A percentile compares a stretch with the other conserved stretches of the same genome.
Evolutionary conservation across 805 yeast genomes (phyloP).

Genomic region (Starmerella powellii): DNA sequence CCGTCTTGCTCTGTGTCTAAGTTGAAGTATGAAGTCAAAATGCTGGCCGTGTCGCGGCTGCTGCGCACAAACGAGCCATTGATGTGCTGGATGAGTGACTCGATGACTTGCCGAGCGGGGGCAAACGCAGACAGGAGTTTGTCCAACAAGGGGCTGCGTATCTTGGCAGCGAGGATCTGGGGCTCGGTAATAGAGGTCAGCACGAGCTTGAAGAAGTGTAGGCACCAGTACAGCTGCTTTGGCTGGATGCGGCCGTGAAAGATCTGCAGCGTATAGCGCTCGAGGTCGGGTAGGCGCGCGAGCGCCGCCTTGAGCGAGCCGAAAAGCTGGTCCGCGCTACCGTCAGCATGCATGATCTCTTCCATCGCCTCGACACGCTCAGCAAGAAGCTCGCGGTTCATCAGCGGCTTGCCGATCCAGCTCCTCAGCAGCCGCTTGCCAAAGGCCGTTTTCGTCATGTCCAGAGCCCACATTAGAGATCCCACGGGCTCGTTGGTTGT

Average conservation of each 20-base stretch:
- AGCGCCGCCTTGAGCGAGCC: constrained; percentile 27
- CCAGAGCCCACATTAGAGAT: constrained; percentile 64
- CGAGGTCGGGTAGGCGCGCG: constrained; percentile 42
- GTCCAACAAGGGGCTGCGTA: constrained; percentile 31
- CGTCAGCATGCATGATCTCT: constrained; percentile 29
- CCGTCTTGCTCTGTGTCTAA: constrained; percentile 11
- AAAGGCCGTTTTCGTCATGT: constrained; percentile 66
- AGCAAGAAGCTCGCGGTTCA: constrained; percentile 41
- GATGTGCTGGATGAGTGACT: constrained; percentile 22
- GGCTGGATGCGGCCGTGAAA: constrained; percentile 49
- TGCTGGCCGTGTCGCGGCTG: not conserved
- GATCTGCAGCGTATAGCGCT: constrained; percentile 43
- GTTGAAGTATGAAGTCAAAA: constrained; percentile 4
- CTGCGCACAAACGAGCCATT: constrained; percentile 15
- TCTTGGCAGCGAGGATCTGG: constrained; percentile 23
- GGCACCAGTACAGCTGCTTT: constrained; percentile 45
- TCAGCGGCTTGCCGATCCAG: constrained; percentile 70
- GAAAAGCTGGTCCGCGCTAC: constrained; percentile 17
- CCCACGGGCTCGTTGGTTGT: constrained; percentile 51
- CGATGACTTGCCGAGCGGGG: constrained; percentile 26
- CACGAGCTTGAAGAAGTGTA: constrained; percentile 35
- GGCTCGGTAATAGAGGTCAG: constrained; percentile 21
- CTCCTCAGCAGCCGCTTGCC: constrained; percentile 55
- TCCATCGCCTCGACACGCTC: constrained; percentile 53
- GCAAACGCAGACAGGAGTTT: constrained; percentile 33